phyloP scores from a whole-genome alignment of 768 basidiomycete genomes.

The Lactarius tabidus region DNA sequence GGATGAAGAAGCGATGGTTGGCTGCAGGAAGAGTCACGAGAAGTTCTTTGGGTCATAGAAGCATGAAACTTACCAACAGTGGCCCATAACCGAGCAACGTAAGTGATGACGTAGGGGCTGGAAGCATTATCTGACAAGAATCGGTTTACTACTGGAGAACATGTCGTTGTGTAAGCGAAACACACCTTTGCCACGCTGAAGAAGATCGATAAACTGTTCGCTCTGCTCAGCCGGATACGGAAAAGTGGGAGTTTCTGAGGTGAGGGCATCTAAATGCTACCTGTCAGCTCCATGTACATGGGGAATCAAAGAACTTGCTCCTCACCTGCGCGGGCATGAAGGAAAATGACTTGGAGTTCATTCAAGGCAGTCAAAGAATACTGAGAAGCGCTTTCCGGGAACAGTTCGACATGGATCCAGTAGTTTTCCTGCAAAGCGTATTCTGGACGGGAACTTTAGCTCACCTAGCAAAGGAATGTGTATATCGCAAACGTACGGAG shows the following conservation, averaged over 20 bases:
- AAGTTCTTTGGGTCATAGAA: not conserved
- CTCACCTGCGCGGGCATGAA: not conserved
- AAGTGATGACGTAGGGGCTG: not conserved
- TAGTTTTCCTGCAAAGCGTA: not conserved
- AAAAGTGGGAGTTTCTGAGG: not conserved
- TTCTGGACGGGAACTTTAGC: not conserved
- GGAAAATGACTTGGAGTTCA: not conserved
- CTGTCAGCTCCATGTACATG: not conserved
- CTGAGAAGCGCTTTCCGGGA: not conserved
- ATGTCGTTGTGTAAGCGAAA: not conserved
- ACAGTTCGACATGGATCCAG: not conserved
- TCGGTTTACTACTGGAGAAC: not conserved
- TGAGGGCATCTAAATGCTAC: not conserved
- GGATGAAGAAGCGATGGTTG: not conserved
- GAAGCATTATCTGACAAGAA: not conserved
- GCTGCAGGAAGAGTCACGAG: not conserved
- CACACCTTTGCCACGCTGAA: not conserved
- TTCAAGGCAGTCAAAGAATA: not conserved
- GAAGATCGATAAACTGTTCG: not conserved
- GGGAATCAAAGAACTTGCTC: not conserved
- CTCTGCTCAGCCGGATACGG: not conserved
- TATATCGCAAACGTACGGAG: not conserved
- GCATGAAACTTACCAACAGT: not conserved
- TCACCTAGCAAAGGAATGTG: not conserved
- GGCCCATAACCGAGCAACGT: not conserved